Evolutionary conservation across 2,329 filamentous ascomycete species (phyloP), one percentile per base, ranked within the genome.

Genomic region (Penicillium vulpinum): DNA sequence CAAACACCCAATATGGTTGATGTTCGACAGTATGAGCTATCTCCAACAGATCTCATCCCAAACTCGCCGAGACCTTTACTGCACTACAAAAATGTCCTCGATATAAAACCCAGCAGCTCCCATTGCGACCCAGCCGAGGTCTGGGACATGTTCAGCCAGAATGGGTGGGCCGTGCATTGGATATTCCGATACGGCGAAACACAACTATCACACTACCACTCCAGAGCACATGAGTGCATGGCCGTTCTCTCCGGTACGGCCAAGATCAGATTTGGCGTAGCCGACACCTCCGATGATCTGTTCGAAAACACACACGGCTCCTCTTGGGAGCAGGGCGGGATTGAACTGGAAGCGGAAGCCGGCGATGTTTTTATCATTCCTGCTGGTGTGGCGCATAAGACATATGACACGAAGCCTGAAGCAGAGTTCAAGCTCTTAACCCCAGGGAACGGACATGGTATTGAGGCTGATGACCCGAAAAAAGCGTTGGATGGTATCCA

Each of bases 281-380:
- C 78, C 0, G 83, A 85, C 56, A 72, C 58, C 2, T 52, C 48
- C n/a, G 48, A 54, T 0, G 53, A 62, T 24, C 36, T 45, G 15
- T 18, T 55, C 6, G 39, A 55, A n/a, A 58, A 62, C 36, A 64
- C 60, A 5, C 56, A 61, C 31, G 48, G 52, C 22, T 47, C 31
- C 10, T 55, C 53, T 8, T 50, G 70, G 26, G 82, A 85, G 58
- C 66, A 73, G 0, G 81, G 80, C 0, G 83, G 81, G 0, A 54
- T 86, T 0, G 75, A 80, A 45, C 51, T 86, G 0, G 57, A 77
- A 4, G 84, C 80, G 0, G 60, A 73, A 1, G 70, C 78, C 0
- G 84, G 84, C 1, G 84, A 87, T 61, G 82, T 85, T 0, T 86
- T 87, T 58, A 71, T 86, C 16, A 74, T 86, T 3, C 84, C 84